Evolutionary conservation across 139 green algal genomes (phyloP).

Genomic region (Pleodorina starrii): DNA sequence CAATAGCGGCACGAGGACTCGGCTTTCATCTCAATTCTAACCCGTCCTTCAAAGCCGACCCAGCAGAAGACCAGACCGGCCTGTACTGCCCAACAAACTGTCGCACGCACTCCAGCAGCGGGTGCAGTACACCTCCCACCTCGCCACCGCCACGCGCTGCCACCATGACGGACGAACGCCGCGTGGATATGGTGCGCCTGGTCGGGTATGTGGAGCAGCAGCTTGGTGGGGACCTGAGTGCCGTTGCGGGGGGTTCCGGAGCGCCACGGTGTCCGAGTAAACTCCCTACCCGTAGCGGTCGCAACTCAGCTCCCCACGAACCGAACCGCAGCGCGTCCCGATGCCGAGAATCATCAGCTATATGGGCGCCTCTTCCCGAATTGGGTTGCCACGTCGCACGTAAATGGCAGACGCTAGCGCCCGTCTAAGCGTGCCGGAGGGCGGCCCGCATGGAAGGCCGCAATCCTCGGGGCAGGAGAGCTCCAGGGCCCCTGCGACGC

Average conservation of each 20-base stretch:
- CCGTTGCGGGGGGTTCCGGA: not conserved
- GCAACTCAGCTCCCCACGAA: not conserved
- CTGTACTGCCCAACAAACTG: not conserved
- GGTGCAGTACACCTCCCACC: not conserved
- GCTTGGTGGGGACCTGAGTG: not conserved
- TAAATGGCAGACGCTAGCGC: not conserved
- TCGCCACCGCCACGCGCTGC: not conserved
- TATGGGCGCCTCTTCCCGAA: too few species aligned
- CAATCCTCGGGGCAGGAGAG: too few species aligned
- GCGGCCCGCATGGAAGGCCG: too few species aligned
- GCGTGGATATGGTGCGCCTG: conserved; percentile 34
- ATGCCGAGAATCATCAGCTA: not conserved
- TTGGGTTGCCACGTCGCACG: not conserved
- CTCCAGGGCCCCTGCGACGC: too few species aligned
- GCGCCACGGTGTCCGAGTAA: not conserved
- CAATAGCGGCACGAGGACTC: not conserved
- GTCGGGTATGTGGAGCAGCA: not conserved
- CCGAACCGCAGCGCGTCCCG: not conserved
- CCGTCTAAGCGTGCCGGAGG: too few species aligned
- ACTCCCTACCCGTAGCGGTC: not conserved
- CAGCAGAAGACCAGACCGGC: not conserved
- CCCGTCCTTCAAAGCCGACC: not conserved
- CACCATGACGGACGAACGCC: conserved; percentile 28
- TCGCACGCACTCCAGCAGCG: too few species aligned
- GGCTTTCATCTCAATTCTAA: not conserved